Evolutionary conservation across 164 flowering plant species (phyloP).

Genomic region (Saururus chinensis): DNA sequence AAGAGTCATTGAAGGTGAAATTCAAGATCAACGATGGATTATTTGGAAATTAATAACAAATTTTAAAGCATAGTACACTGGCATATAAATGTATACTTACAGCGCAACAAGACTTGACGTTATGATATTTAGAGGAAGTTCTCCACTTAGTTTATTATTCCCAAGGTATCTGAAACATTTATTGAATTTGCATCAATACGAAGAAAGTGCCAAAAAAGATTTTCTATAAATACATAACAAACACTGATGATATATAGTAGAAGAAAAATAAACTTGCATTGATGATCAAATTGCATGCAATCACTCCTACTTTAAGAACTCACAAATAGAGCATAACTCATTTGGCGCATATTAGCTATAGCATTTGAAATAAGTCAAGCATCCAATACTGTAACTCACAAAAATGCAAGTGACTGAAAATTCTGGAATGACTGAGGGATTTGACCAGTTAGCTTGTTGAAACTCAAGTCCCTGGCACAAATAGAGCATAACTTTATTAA

Average conservation of each 20-base stretch:
- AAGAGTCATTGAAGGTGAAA: neutral
- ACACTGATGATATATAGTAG: neutral
- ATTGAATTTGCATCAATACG: neutral
- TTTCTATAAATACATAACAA: neutral
- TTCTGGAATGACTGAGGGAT: conserved; percentile 34
- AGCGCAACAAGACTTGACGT: conserved; percentile 26
- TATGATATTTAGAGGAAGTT: conserved; percentile 23
- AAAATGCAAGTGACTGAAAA: conserved; percentile 13
- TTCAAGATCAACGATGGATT: neutral
- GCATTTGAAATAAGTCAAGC: no score
- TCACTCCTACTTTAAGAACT: no score
- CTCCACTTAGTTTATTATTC: conserved; percentile 30
- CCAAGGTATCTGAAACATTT: conserved; percentile 36
- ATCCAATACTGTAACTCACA: conserved; percentile 20
- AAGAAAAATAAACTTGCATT: neutral
- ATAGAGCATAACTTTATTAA: no score
- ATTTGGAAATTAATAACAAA: no score
- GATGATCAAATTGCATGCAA: no score
- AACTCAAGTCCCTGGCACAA: conserved; percentile 37
- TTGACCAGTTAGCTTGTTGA: conserved; percentile 38
- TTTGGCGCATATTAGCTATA: no score
- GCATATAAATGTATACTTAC: conserved; percentile 14
- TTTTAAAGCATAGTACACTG: no score
- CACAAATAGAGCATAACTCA: no score
- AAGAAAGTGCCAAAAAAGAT: neutral